Evolutionary conservation across 495 filamentous ascomycete genomes (phyloP).

Genomic region (Aspergillus affinis): DNA sequence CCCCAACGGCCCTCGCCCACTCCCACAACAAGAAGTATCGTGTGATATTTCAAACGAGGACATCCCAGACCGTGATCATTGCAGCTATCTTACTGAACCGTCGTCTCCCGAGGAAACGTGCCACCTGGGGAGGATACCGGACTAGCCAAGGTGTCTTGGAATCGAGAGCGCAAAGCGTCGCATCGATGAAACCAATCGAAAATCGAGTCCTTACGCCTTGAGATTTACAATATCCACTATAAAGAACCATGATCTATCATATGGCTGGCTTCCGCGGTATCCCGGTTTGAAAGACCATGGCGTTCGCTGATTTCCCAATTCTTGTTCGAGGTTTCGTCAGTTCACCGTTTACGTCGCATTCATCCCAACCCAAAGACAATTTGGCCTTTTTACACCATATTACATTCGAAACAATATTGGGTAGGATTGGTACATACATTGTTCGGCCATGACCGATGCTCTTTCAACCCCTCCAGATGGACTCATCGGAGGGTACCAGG

Average conservation of each 20-base stretch:
- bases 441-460: conserved; percentile 1
- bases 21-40: neutral
- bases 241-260: neutral
- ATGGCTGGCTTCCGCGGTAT: neutral
- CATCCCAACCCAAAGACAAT: neutral
- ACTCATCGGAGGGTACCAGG: conserved; percentile 36
- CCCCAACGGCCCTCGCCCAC: neutral
- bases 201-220: neutral
- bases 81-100: too few species aligned
- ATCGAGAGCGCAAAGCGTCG: neutral
- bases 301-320: neutral
- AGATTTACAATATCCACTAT: neutral
- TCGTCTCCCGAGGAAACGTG: neutral
- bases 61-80: neutral
- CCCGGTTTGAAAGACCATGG: neutral
- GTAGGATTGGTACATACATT: neutral
- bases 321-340: neutral
- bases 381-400: neutral
- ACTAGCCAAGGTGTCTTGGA: neutral
- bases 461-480: conserved; percentile 33
- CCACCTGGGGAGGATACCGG: neutral
- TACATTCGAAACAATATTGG: neutral
- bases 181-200: neutral
- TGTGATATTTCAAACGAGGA: neutral
- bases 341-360: neutral